Percentiles rank a stretch among this genome's conserved stretches.
Conservation (phyloP, 2,329 filamentous ascomycete genomes). For the Nothophoma quercina region DNA sequence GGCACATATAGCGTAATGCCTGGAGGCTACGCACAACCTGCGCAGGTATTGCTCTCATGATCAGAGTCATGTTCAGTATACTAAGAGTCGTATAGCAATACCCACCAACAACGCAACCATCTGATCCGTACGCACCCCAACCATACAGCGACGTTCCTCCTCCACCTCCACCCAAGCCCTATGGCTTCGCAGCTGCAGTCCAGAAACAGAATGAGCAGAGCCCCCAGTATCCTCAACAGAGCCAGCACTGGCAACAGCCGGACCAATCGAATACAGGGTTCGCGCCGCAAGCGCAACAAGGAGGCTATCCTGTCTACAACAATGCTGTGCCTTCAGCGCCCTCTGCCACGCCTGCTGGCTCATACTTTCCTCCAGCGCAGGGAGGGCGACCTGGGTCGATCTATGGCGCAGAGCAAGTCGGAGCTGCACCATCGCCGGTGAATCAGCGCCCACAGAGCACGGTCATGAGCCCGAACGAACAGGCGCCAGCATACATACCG, state of each 20-base stretch:
- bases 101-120: slow-evolving; percentile 11
- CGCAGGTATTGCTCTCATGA: slow-evolving; percentile 22
- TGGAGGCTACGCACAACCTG: slow-evolving; percentile 30
- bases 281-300: slow-evolving; percentile 34
- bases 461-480: slow-evolving; percentile 42
- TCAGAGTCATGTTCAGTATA: too few relatives aligned
- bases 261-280: slow-evolving; percentile 30
- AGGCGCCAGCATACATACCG: slow-evolving; percentile 44
- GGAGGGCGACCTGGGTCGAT: slow-evolving; percentile 37
- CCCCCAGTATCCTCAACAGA: slow-evolving; percentile 17
- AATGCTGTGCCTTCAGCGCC: slow-evolving; percentile 38
- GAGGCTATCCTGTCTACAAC: slow-evolving; percentile 38
- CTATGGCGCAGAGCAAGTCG: slow-evolving; percentile 36
- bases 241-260: slow-evolving; percentile 28
- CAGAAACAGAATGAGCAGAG: slow-evolving; percentile 21
- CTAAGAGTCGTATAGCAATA: slow-evolving; percentile 6
- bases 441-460: slow-evolving; percentile 31
- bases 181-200: slow-evolving; percentile 39
- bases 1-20: slow-evolving; percentile 44
- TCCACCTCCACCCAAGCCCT: slow-evolving; percentile 48
- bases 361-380: slow-evolving; percentile 43
- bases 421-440: slow-evolving; percentile 26
- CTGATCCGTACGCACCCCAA: slow-evolving; percentile 32
- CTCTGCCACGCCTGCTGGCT: slow-evolving; percentile 40
- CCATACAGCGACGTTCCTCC: slow-evolving; percentile 41